Base-by-base conservation (phyloP, 176 grass and related monocot species). In the Oryza australiensis region DNA sequence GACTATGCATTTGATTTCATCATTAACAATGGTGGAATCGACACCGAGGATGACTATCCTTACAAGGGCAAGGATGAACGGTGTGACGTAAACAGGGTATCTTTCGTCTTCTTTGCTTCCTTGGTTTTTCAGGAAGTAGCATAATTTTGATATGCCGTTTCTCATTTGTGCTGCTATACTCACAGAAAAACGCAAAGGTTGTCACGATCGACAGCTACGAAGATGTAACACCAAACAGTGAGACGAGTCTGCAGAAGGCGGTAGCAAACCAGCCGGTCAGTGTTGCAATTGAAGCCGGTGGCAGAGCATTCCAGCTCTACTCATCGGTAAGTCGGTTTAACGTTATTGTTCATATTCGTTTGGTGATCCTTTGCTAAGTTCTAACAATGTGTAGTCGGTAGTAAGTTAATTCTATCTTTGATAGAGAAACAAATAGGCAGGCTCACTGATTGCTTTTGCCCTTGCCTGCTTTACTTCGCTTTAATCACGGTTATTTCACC, bases 1-100 rank as follows among this genome's bases (percentile, higher is more conserved):
- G 94, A 96, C 73, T 96, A 96, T 20, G 94, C 88, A 5, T 96
- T 93, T 62, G 73, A 91, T 80, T 96, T 96, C 49, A 96, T 96
- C 51, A 96, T 96, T 35, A 91, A 88, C 42, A 96, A 96, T 12
- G 94, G 88, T 12, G 94, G 94, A 51, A 89, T 96, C 0, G 94
- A 96, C 77, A 82, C 86, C 0, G 94, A 96, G 64, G 83, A 57
- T 0, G 94, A 96, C 60, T 96, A 96, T 73, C 94, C 94, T 38
- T 96, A 96, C 86, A 87, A 84, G 26, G 94, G 22, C 41, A 43
- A 0, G 1, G 90, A 96, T 16, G 62, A 26, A 32, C 87, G 77
- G 5, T 96, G 94, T 14, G 94, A 96, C 66, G 74, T 64, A 64
- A 88, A 75, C 70, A 88, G 62, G 90, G 94, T 96, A 91, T n/a